A percentile compares a stretch with the other conserved stretches of the same genome.
Evolutionary conservation across 1,284 basidiomycete genomes (phyloP).

Genomic region (Trichosporon sp.): DNA sequence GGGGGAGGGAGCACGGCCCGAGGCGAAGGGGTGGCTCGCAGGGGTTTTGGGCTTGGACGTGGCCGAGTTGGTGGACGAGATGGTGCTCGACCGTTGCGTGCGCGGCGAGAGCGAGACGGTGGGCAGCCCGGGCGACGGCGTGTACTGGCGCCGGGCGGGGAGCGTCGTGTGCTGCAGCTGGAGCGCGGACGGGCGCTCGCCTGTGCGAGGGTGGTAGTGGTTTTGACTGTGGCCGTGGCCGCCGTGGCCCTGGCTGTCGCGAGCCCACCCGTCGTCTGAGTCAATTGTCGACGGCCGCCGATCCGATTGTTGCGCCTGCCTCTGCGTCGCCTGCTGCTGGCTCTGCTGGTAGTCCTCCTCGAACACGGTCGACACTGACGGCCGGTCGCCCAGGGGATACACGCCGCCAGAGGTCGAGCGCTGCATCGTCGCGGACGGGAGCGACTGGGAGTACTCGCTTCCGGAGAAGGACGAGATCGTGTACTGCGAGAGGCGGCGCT

Average conservation of each 20-base stretch:
- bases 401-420: neutral
- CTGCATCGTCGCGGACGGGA: neutral
- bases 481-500: neutral
- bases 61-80: conserved; percentile 23
- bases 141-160: neutral
- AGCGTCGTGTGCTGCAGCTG: conserved; percentile 1
- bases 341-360: conserved; percentile 11
- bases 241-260: neutral
- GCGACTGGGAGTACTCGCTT: neutral
- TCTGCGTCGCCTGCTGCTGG: neutral
- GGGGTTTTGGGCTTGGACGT: conserved; percentile 21
- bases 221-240: neutral
- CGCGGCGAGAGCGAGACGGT: neutral
- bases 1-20: conserved; percentile 22
- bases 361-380: conserved; percentile 14
- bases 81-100: conserved; percentile 19
- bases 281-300: neutral
- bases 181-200: neutral
- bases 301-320: neutral
- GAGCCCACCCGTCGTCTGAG: neutral
- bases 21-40: conserved; percentile 33
- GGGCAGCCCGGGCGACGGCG: neutral
- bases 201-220: neutral
- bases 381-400: conserved; percentile 1
- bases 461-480: neutral